Conservation (phyloP, 2,329 filamentous ascomycete genomes). For the Fusarium xylarioides region DNA sequence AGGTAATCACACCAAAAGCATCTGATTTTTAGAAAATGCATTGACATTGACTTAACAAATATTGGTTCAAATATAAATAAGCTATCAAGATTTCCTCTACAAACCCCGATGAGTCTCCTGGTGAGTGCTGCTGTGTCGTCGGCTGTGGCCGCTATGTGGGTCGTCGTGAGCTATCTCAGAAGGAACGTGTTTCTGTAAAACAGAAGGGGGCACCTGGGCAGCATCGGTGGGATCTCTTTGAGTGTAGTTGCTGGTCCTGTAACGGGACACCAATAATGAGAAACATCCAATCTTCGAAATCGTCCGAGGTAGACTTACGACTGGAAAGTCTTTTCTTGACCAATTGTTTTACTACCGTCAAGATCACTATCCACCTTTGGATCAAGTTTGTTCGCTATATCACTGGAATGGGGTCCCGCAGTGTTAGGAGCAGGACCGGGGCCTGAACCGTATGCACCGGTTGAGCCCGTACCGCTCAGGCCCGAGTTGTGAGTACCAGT, state of each 20-base stretch:
- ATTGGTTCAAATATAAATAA: no score
- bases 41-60: no score
- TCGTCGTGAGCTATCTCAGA: conserved; percentile 58
- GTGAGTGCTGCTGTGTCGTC: conserved; percentile 58
- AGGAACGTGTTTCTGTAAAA: conserved; percentile 57
- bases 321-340: conserved; percentile 60
- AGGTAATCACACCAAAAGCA: no score
- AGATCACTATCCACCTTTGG: no score
- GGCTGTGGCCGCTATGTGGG: conserved; percentile 52
- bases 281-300: no score
- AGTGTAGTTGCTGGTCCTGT: no score
- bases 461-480: not conserved
- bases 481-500: not conserved
- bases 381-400: no score
- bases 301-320: conserved; percentile 48
- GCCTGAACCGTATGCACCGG: conserved; percentile 13
- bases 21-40: no score
- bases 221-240: conserved; percentile 67
- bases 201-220: conserved; percentile 65
- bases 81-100: no score
- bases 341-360: conserved; percentile 55
- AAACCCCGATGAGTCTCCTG: conserved; percentile 61
- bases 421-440: conserved; percentile 44
- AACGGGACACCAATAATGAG: no score
- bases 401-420: conserved; percentile 61